These are phyloP conservation scores for Schoenoplectus triqueter DNA, from an alignment of 202 grass and related monocot genomes.

Conservation along the genomic window DNA sequence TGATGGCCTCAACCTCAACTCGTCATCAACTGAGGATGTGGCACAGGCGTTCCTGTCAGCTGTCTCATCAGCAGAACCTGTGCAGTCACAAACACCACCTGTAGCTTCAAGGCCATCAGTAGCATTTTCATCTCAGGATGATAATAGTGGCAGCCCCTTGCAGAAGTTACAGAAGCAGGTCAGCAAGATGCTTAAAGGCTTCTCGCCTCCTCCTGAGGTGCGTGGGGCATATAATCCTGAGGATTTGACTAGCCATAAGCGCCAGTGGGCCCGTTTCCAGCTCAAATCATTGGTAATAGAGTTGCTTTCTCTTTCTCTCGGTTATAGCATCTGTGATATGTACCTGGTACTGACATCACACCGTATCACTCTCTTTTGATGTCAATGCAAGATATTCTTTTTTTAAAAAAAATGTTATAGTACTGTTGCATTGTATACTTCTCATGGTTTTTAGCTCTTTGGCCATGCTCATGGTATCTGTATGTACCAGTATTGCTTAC, in stretches of 20 bases:
- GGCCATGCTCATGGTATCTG: constrained; percentile 20
- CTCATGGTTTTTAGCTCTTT: neutral
- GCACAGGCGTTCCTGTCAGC: constrained; percentile 60
- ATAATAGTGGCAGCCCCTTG: constrained; percentile 60
- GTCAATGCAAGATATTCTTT: neutral
- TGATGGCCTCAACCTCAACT: constrained; percentile 67
- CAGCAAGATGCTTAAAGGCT: constrained; percentile 74
- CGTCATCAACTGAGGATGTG: constrained; percentile 82
- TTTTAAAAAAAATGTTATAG: neutral
- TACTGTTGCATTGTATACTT: neutral
- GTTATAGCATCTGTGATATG: constrained; percentile 25
- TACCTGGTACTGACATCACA: neutral
- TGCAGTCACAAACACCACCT: constrained; percentile 35
- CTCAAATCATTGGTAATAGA: constrained; percentile 72
- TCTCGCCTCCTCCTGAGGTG: constrained; percentile 71
- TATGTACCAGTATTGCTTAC: constrained; percentile 3
- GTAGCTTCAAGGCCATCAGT: constrained; percentile 60
- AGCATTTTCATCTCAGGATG: constrained; percentile 66
- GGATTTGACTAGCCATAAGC: constrained; percentile 85
- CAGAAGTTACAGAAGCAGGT: constrained; percentile 86
- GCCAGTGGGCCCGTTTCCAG: constrained; percentile 93
- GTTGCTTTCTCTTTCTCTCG: constrained; percentile 35
- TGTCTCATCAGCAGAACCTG: constrained; percentile 57
- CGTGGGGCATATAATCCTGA: constrained; percentile 86
- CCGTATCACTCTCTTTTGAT: neutral